phyloP scores from a whole-genome alignment of 192 early-diverging fungal species.

The Diversispora epigaea region DNA sequence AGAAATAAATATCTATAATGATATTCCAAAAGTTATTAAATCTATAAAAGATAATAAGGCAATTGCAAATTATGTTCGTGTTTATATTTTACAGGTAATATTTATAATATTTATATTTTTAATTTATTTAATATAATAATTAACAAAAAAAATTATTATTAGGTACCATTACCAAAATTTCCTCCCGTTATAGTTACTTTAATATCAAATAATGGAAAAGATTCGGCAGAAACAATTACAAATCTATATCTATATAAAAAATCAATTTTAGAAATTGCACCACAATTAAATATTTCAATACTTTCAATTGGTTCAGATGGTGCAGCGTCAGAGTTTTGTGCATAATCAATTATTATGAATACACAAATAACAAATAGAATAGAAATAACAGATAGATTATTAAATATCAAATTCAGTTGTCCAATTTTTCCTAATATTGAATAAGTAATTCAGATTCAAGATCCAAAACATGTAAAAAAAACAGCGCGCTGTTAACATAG shows the following conservation, averaged over 20 bases:
- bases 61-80: too few species aligned
- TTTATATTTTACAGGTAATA: too few species aligned
- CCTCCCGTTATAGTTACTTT: too few species aligned
- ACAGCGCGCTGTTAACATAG: too few species aligned
- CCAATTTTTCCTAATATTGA: conserved; percentile 2
- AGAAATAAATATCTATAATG: background rate
- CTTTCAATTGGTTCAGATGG: too few species aligned
- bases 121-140: background rate
- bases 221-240: too few species aligned
- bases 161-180: too few species aligned
- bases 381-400: background rate
- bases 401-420: background rate
- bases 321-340: background rate
- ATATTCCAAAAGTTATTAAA: background rate
- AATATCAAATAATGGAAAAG: too few species aligned
- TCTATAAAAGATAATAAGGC: background rate
- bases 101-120: too few species aligned
- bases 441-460: background rate
- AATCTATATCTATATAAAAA: too few species aligned
- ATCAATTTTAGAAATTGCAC: too few species aligned
- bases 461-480: background rate
- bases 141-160: background rate
- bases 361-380: background rate
- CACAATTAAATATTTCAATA: too few species aligned
- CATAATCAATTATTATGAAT: background rate